Conservation (phyloP, 495 filamentous ascomycete genomes). For the Hyaloscypha hepaticicola region DNA sequence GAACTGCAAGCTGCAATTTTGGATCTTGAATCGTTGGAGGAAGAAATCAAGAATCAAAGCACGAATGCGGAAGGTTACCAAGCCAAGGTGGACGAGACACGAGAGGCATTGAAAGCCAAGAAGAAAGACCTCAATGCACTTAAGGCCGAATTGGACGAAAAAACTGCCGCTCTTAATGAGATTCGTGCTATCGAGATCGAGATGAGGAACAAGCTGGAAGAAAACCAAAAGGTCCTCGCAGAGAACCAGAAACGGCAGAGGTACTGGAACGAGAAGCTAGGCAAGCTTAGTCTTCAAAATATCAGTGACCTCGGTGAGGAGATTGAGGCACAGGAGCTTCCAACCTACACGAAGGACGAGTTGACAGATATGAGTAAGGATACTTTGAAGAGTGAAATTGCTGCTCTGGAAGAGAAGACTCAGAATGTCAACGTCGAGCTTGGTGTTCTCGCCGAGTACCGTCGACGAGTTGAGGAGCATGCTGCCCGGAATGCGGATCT, state of each 20-base stretch:
- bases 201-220: constrained; percentile 96
- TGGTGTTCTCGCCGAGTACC: constrained; percentile 88
- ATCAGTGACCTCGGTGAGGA: constrained; percentile 65
- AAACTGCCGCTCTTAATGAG: constrained; percentile 83
- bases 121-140: constrained; percentile 74
- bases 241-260: constrained; percentile 83
- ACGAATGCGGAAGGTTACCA: constrained; percentile 70
- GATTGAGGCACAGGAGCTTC: constrained; percentile 53
- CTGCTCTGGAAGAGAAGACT: constrained; percentile 86
- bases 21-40: constrained; percentile 73
- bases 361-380: constrained; percentile 90
- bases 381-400: constrained; percentile 81
- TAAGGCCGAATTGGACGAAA: constrained; percentile 84
- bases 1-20: constrained; percentile 69
- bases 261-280: constrained; percentile 87
- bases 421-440: constrained; percentile 88
- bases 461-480: constrained; percentile 84
- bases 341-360: constrained; percentile 85
- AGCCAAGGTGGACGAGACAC: constrained; percentile 78
- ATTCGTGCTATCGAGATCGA: constrained; percentile 91
- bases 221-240: constrained; percentile 82
- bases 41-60: constrained; percentile 73
- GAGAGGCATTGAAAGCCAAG: constrained; percentile 76
- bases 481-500: constrained; percentile 78
- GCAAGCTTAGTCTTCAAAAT: constrained; percentile 76